A percentile compares a stretch with the other conserved stretches of the same genome.
Conservation (phyloP, 2,329 filamentous ascomycete species). For the Helotiales sp. region DNA sequence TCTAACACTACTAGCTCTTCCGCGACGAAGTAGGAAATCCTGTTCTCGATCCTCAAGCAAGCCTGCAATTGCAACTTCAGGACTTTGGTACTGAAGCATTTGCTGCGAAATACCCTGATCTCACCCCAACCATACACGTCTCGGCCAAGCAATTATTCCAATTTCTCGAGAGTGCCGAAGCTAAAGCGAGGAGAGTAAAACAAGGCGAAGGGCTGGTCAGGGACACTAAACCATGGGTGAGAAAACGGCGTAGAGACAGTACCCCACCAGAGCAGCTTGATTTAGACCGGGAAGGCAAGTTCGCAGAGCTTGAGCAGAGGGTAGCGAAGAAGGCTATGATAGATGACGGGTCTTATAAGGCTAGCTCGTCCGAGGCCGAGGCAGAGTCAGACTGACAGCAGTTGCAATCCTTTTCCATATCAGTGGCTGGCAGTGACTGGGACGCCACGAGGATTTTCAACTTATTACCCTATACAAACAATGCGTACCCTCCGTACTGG, state of each 20-base stretch:
- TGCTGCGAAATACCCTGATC: constrained; percentile 20
- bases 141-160: constrained; percentile 20
- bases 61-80: constrained; percentile 21
- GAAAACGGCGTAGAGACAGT: constrained; percentile 28
- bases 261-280: constrained; percentile 32
- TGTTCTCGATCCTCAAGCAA: constrained; percentile 27
- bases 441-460: too few species aligned
- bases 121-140: constrained; percentile 22
- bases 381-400: too few species aligned
- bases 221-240: constrained; percentile 28
- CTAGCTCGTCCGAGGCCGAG: constrained; percentile 28
- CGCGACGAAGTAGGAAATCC: constrained; percentile 24
- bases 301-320: constrained; percentile 29
- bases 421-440: too few species aligned
- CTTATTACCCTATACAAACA: too few species aligned
- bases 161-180: constrained; percentile 25
- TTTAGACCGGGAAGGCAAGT: constrained; percentile 29
- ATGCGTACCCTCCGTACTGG: too few species aligned
- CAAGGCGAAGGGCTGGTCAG: constrained; percentile 23
- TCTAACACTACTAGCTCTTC: constrained; percentile 27
- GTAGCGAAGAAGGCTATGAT: constrained; percentile 27
- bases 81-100: constrained; percentile 26
- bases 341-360: constrained; percentile 31
- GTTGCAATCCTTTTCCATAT: too few species aligned
- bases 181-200: constrained; percentile 28